Conservation (phyloP, 1,284 basidiomycete genomes). For the Xerocomus minutiporus region DNA sequence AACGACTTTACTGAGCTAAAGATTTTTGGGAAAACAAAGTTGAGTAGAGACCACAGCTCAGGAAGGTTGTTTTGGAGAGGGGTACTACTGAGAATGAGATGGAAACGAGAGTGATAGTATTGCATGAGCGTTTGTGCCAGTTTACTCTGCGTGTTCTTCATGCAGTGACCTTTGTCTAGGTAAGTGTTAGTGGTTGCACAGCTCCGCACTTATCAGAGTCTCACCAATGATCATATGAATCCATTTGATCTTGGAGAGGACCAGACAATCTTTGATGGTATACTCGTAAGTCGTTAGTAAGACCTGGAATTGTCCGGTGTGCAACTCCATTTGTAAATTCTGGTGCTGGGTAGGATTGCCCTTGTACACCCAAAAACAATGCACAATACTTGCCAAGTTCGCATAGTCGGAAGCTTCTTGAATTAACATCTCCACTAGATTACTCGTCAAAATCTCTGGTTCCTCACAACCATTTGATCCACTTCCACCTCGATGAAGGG, state of each 20-base stretch:
- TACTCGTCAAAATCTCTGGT: slow-evolving; percentile 76
- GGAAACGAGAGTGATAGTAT: slow-evolving; percentile 90
- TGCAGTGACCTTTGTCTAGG: slow-evolving; percentile 94
- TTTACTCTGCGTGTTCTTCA: slow-evolving; percentile 99
- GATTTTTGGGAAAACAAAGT: slow-evolving; percentile 98
- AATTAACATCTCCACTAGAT: slow-evolving; percentile 86
- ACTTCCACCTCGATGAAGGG: slow-evolving; percentile 23
- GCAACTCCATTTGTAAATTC: slow-evolving; percentile 68
- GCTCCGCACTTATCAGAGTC: not conserved
- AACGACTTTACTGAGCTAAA: slow-evolving; percentile 99
- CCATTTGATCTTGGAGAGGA: slow-evolving; percentile 93
- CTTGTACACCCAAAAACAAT: slow-evolving; percentile 49
- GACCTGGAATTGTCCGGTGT: slow-evolving; percentile 87
- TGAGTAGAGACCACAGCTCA: slow-evolving; percentile 96
- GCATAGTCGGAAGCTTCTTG: slow-evolving; percentile 73
- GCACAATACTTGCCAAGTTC: slow-evolving; percentile 59
- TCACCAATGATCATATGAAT: slow-evolving; percentile 95
- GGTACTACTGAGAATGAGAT: slow-evolving; percentile 96
- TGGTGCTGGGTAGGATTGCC: slow-evolving; percentile 85
- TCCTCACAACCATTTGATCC: slow-evolving; percentile 29
- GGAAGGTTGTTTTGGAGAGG: slow-evolving; percentile 98
- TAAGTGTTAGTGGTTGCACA: slow-evolving; percentile 4
- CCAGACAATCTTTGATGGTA: slow-evolving; percentile 94
- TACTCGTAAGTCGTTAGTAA: slow-evolving; percentile 98
- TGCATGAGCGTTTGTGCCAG: slow-evolving; percentile 90